Conservation (phyloP, 257 asterid species). For the Solanum raphanifolium region DNA sequence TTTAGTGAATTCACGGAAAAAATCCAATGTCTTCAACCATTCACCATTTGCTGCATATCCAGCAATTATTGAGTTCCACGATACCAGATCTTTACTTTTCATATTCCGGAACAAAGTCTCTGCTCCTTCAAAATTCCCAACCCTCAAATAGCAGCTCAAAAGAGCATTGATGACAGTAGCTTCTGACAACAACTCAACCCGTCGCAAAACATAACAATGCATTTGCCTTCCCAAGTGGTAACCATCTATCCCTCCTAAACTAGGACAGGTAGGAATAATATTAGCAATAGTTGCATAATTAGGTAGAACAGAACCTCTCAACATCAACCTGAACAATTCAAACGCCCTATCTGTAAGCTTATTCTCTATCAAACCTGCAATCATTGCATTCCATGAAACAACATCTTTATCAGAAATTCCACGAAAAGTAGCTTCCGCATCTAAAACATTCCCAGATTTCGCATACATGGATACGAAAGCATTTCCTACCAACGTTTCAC, state of each 20-base stretch:
- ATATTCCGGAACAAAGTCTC: conserved; percentile 37
- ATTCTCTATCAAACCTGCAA: conserved; percentile 70
- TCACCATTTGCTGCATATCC: conserved; percentile 55
- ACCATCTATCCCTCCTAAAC: conserved; percentile 19
- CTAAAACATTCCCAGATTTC: conserved; percentile 38
- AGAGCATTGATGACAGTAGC: conserved; percentile 49
- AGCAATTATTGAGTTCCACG: conserved; percentile 75
- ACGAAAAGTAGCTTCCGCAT: conserved; percentile 46
- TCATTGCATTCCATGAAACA: conserved; percentile 69
- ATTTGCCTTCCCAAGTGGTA: conserved; percentile 44
- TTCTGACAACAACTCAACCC: conserved; percentile 37
- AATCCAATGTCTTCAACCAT: conserved; percentile 42
- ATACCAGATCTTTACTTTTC: conserved; percentile 47
- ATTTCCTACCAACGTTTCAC: conserved; percentile 66
- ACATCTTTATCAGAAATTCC: conserved; percentile 63
- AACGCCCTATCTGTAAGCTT: conserved; percentile 38
- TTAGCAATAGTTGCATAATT: conserved; percentile 66
- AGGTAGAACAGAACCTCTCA: conserved; percentile 32
- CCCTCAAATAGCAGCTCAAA: conserved; percentile 56
- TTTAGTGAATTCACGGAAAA: conserved; percentile 29
- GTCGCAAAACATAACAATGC: conserved; percentile 51
- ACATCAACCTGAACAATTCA: conserved; percentile 41
- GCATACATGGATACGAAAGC: conserved; percentile 80
- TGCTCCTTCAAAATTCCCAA: conserved; percentile 38
- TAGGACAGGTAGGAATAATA: conserved; percentile 47